phyloP scores from a whole-genome alignment of 2,329 filamentous ascomycete genomes.

The Apiospora marii region DNA sequence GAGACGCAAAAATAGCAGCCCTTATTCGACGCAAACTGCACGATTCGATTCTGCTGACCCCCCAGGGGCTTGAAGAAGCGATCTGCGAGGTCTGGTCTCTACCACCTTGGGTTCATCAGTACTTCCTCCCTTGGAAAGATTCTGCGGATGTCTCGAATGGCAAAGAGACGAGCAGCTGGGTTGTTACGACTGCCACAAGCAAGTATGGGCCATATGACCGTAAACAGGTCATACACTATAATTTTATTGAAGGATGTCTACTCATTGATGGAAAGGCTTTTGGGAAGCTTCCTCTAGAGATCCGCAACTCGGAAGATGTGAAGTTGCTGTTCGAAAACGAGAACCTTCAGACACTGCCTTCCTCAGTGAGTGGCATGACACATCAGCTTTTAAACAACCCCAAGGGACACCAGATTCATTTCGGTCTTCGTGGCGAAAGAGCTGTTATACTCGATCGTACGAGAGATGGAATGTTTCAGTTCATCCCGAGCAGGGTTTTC shows the following conservation, averaged over 20 bases:
- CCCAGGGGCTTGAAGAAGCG: slow-evolving; percentile 20
- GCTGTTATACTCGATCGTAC: slow-evolving; percentile 54
- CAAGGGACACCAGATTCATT: slow-evolving; percentile 57
- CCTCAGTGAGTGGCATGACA: slow-evolving; percentile 61
- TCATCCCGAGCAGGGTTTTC: slow-evolving; percentile 45
- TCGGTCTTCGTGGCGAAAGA: slow-evolving; percentile 55
- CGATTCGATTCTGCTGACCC: slow-evolving; percentile 39
- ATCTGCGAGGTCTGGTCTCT: slow-evolving; percentile 49
- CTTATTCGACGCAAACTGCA: slow-evolving; percentile 45
- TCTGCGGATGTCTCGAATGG: slow-evolving; percentile 14
- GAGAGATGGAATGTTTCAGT: slow-evolving; percentile 39
- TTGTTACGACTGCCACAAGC: not conserved
- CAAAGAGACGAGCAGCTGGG: not conserved
- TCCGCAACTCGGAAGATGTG: slow-evolving; percentile 52
- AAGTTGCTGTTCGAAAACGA: slow-evolving; percentile 61
- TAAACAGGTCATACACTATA: slow-evolving; percentile 42
- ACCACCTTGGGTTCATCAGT: not conserved
- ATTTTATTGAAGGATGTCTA: slow-evolving; percentile 45
- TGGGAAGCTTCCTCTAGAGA: slow-evolving; percentile 59
- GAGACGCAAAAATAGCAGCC: slow-evolving; percentile 55
- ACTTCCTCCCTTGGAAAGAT: slow-evolving; percentile 44
- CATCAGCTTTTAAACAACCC: slow-evolving; percentile 42
- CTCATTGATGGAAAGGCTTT: slow-evolving; percentile 47
- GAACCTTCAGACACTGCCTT: slow-evolving; percentile 61
- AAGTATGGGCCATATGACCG: not conserved